Conservation (phyloP, 75 land plant species). For the Picea sitchensis region DNA sequence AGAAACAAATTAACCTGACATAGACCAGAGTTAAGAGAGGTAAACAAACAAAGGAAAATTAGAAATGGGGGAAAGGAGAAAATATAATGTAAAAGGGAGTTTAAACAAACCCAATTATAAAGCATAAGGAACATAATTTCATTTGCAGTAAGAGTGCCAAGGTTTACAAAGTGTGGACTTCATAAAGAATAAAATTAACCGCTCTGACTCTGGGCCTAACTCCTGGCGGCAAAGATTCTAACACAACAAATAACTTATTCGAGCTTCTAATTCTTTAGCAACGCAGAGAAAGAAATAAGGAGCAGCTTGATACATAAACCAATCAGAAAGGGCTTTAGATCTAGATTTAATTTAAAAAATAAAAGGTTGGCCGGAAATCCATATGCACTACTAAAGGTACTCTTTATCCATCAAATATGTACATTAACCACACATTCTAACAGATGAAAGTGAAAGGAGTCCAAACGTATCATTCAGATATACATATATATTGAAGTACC, state of each 20-base stretch:
- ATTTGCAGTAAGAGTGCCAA: not conserved
- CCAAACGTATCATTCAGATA: not conserved
- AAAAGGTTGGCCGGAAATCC: too few species aligned
- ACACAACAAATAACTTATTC: too few species aligned
- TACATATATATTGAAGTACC: slow-evolving; percentile 23
- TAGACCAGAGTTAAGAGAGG: not conserved
- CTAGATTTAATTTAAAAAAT: not conserved
- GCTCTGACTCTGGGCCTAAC: not conserved
- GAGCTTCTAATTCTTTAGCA: too few species aligned
- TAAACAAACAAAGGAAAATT: not conserved
- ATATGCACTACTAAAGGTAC: too few species aligned
- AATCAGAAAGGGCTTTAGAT: not conserved
- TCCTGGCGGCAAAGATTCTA: too few species aligned
- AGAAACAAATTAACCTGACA: not conserved
- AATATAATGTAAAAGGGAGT: too few species aligned
- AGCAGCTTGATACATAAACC: not conserved
- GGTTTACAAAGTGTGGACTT: not conserved
- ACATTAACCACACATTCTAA: not conserved
- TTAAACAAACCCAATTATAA: too few species aligned
- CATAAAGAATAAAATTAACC: slow-evolving; percentile 4
- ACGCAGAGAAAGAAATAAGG: not conserved
- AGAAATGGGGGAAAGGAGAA: not conserved
- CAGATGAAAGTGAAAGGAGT: not conserved
- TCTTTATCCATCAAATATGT: too few species aligned
- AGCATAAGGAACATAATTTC: too few species aligned